These are phyloP conservation scores for Corylus avellana DNA, from an alignment of 306 rosid genomes.

Conservation along the genomic window DNA sequence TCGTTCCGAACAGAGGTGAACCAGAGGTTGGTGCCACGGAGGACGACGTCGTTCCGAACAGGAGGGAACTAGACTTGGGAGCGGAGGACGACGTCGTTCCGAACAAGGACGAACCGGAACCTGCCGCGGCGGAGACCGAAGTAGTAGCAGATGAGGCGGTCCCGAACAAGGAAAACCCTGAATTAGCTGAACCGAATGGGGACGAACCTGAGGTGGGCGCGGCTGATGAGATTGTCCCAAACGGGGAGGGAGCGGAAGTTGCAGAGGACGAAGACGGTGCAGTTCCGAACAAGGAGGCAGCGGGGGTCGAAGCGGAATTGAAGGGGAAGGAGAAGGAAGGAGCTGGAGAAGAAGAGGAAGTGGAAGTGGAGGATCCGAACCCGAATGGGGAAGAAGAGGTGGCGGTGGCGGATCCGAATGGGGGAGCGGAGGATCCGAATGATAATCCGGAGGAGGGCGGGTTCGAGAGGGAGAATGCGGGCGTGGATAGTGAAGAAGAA, in stretches of 20 bases:
- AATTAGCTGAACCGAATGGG: constrained; percentile 24
- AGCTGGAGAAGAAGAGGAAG: constrained; percentile 21
- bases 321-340: constrained; percentile 19
- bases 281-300: background rate
- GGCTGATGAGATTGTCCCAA: constrained; percentile 27
- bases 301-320: constrained; percentile 18
- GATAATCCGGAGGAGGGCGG: constrained; percentile 32
- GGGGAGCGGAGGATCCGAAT: constrained; percentile 30
- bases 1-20: constrained; percentile 21
- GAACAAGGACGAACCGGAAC: constrained; percentile 8
- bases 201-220: constrained; percentile 17
- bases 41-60: background rate
- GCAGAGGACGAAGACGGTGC: constrained; percentile 4
- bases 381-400: constrained; percentile 13
- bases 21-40: constrained; percentile 16
- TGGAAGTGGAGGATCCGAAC: constrained; percentile 1
- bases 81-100: constrained; percentile 26
- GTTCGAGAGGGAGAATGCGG: constrained; percentile 24
- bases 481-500: constrained; percentile 33
- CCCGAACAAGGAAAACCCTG: constrained; percentile 24
- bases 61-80: background rate
- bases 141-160: background rate
- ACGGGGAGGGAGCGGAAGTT: constrained; percentile 15
- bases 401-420: constrained; percentile 4
- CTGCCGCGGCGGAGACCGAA: background rate